Evolutionary conservation across 805 yeast species (phyloP).

Genomic region (Starmerella khaoyaiensis): DNA sequence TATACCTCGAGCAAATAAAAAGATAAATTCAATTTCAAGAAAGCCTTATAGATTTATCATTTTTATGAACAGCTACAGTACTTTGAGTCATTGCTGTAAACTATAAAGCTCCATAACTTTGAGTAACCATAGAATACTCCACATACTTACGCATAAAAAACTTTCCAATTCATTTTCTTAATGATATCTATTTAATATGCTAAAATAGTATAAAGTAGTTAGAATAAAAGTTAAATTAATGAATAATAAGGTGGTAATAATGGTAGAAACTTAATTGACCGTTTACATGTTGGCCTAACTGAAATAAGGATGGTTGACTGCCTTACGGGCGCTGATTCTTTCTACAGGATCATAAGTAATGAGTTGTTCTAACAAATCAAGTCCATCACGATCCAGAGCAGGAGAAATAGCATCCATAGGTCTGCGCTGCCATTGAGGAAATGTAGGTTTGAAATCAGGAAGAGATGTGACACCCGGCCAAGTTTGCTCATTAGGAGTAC

Average conservation of each 20-base stretch:
- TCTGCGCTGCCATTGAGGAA: conserved; percentile 79
- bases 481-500: conserved; percentile 81
- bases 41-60: no score
- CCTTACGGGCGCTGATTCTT: conserved; percentile 88
- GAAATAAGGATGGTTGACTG: conserved; percentile 78
- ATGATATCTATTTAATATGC: no score
- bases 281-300: conserved; percentile 10
- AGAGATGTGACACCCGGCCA: conserved; percentile 92
- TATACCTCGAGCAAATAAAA: no score
- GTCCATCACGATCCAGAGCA: conserved; percentile 66
- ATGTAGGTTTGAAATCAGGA: conserved; percentile 87
- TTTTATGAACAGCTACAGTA: no score
- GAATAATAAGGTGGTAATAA: not conserved
- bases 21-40: no score
- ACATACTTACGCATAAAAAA: no score
- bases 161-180: no score
- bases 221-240: not conserved
- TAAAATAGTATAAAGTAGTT: not conserved
- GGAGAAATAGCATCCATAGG: conserved; percentile 61
- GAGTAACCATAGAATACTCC: no score
- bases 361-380: conserved; percentile 62
- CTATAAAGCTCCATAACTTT: no score
- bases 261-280: not conserved
- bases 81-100: no score
- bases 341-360: conserved; percentile 86